Conservation (phyloP, 169 alveolate genomes). For the Toxoplasma gondii region DNA sequence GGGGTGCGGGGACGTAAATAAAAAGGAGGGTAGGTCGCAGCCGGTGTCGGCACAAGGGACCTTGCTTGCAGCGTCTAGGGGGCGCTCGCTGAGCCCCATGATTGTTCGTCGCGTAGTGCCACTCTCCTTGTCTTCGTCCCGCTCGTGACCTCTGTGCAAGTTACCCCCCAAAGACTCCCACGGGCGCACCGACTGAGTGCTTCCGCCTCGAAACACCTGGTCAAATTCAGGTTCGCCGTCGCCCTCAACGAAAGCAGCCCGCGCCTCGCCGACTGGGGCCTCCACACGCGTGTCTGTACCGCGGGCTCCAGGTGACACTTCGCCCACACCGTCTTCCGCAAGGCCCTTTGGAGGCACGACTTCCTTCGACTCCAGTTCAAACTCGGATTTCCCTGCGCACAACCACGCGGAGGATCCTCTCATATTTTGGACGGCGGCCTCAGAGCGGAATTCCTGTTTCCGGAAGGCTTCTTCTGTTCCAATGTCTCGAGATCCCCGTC, state of each 20-base stretch:
- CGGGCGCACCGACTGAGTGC: no score
- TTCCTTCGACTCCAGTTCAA: background rate
- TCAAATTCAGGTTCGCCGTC: no score
- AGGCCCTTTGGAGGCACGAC: background rate
- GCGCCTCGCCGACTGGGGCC: no score
- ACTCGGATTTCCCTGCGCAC: background rate
- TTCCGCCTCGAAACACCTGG: no score
- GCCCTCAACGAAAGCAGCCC: no score
- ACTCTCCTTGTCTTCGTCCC: background rate
- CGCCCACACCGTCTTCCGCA: background rate
- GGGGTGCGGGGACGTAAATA: background rate
- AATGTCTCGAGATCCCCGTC: background rate
- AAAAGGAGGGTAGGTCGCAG: no score
- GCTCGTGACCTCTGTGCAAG: background rate
- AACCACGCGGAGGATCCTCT: background rate
- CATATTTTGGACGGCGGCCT: background rate
- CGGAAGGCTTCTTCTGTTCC: background rate
- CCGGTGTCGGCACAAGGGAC: no score
- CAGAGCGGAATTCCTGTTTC: background rate
- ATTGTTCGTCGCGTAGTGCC: background rate
- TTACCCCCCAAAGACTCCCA: no score
- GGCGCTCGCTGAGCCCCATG: background rate
- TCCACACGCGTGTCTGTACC: no score
- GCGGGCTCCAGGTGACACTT: no score
- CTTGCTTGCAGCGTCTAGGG: background rate